These are phyloP conservation scores for Pyrenophora graminea DNA, from an alignment of 2,329 filamentous ascomycete genomes.

Conservation along the genomic window DNA sequence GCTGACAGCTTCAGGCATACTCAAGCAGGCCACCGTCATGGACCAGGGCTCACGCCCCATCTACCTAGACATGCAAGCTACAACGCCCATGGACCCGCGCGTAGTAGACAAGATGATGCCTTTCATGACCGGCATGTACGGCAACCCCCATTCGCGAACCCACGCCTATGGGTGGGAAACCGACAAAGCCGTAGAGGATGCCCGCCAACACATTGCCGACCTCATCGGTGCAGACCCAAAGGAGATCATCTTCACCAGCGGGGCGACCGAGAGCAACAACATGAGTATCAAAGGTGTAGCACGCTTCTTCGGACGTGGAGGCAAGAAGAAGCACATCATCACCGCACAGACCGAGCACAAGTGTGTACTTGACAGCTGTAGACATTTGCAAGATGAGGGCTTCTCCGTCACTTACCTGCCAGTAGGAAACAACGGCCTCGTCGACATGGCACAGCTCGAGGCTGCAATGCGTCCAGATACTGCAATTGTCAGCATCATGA, in stretches of 20 bases:
- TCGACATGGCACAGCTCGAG: constrained; percentile 82
- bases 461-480: constrained; percentile 91
- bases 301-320: constrained; percentile 86
- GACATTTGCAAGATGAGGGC: constrained; percentile 94
- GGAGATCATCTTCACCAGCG: constrained; percentile 98
- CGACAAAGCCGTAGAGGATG: constrained; percentile 88
- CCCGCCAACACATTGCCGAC: constrained; percentile 78
- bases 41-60: constrained; percentile 92
- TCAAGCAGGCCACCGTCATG: constrained; percentile 91
- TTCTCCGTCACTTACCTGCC: constrained; percentile 97
- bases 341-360: constrained; percentile 98
- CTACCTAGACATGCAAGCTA: constrained; percentile 98
- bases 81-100: constrained; percentile 90
- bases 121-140: constrained; percentile 89
- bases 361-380: constrained; percentile 95
- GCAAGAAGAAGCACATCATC: constrained; percentile 98
- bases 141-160: constrained; percentile 95
- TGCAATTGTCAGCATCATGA: constrained; percentile 92
- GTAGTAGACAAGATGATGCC: constrained; percentile 97
- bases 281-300: constrained; percentile 99
- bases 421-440: constrained; percentile 82
- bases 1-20: constrained; percentile 61
- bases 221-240: constrained; percentile 94
- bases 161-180: constrained; percentile 99
- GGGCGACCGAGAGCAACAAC: constrained; percentile 98